phyloP scores from a whole-genome alignment of 1,284 basidiomycete species.

The Pyrrhoderma lamaoense region DNA sequence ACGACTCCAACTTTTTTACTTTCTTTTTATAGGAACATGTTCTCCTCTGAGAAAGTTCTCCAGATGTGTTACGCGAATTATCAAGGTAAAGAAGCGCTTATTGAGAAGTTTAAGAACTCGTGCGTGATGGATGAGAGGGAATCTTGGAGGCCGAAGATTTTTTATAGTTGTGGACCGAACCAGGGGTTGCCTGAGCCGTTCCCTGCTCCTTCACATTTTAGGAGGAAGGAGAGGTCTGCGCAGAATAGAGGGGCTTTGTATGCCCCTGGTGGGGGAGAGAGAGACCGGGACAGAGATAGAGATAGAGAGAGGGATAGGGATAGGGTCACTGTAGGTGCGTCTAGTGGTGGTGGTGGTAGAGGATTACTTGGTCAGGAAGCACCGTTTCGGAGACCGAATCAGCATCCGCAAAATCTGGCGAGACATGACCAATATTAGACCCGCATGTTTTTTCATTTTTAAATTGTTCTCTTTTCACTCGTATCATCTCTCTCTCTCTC shows the following conservation, averaged over 20 bases:
- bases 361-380: slow-evolving; percentile 3
- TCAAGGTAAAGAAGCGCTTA: slow-evolving; percentile 80
- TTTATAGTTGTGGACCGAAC: slow-evolving; percentile 65
- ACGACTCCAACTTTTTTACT: no score
- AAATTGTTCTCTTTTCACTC: neutral
- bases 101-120: slow-evolving; percentile 83
- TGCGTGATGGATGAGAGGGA: slow-evolving; percentile 78
- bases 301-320: neutral
- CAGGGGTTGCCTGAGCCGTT: slow-evolving; percentile 75
- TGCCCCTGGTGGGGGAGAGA: slow-evolving; percentile 31
- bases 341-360: neutral
- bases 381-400: slow-evolving; percentile 16
- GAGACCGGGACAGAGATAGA: neutral
- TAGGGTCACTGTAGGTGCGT: neutral
- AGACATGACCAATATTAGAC: neutral
- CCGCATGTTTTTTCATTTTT: neutral
- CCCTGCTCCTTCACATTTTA: slow-evolving; percentile 68
- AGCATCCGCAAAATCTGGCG: slow-evolving; percentile 15
- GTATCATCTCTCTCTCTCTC: neutral
- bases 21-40: slow-evolving; percentile 68
- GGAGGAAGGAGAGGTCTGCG: slow-evolving; percentile 69
- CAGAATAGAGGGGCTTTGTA: slow-evolving; percentile 66
- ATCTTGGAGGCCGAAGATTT: slow-evolving; percentile 78
- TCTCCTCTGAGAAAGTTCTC: slow-evolving; percentile 78
- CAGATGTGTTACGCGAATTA: slow-evolving; percentile 86